Conservation (phyloP, 345 rosid genomes). For the Corymbia maculata region DNA sequence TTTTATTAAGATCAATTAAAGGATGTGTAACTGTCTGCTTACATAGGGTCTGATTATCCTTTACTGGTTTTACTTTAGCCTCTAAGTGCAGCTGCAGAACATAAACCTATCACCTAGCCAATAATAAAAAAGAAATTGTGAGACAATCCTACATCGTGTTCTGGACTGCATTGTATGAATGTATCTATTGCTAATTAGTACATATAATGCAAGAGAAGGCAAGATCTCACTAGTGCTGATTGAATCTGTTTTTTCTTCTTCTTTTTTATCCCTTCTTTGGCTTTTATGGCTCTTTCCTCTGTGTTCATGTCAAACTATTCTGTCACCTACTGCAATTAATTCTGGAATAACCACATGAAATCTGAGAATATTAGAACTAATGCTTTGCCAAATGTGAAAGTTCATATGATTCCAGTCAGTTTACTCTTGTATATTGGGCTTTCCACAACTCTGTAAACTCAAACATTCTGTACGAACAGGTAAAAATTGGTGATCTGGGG, state of each 20-base stretch:
- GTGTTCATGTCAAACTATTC: background rate
- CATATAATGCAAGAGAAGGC: background rate
- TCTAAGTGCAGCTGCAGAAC: background rate
- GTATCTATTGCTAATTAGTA: background rate
- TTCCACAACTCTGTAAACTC: background rate
- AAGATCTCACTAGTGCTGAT: background rate
- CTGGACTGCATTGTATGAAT: background rate
- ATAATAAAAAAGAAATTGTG: background rate
- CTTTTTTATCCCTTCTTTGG: background rate
- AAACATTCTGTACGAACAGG: slow-evolving; percentile 10
- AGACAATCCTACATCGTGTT: background rate
- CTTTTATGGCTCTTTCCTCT: background rate
- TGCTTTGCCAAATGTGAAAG: background rate
- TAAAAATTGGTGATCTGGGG: slow-evolving; percentile 74
- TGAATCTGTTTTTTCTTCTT: background rate
- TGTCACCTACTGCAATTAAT: background rate
- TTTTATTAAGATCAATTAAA: background rate
- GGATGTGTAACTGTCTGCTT: background rate
- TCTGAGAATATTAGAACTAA: background rate
- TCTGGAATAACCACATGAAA: background rate
- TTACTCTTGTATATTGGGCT: background rate
- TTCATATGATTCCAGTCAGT: background rate
- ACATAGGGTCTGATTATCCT: background rate
- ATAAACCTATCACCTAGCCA: background rate
- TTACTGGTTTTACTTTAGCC: background rate